Base-by-base conservation (phyloP, 192 early-diverging fungal species). In the Geranomyces variabilis region DNA sequence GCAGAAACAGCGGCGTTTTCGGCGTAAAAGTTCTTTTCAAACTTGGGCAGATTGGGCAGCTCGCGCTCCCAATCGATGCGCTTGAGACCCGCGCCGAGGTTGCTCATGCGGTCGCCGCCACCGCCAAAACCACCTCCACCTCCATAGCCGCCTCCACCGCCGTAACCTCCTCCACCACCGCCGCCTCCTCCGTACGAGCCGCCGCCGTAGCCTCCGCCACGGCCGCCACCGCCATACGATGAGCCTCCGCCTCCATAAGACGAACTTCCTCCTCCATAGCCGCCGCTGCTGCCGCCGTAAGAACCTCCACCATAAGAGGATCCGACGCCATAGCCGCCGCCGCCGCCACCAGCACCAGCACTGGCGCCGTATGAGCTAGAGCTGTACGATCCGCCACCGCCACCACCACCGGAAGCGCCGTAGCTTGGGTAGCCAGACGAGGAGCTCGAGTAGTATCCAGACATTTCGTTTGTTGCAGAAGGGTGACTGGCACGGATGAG, bases 11-110 rank as follows among this genome's bases (percentile, higher is more conserved):
- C 67, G 5, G 87, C 74, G 71, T 92, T 76, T 78, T 99, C 95
- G 21, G 75, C 76, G 82, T 99, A 99, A 77, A 99, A 99, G 81
- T 97, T 96, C 83, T 96, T 96, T 77, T 96, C 94, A 70, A 96
- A 96, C 61, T 81, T 87, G 8, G 86, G 88, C 31, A 98, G 70
- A 5, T 29, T 44, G 10, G 55, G 78, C 58, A 82, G 75, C 14
- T 68, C 59, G 9, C 80, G 33, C 70, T 90, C 90, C 92, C 92
- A 96, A 73, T 92, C 81, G 22, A 82, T 82, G 29, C 69, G 80
- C 31, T 74, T 70, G 36, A 93, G 79, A 51, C 75, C 80, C n/a
- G 78, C 74, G 28, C 89, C 90, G 14, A 91, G 83, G 55, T 76
- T 80, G 33, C 47, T 26, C 75, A 78, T 80, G n/a, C 77, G 62